These are phyloP conservation scores for Arachnomyces sp. DNA, from an alignment of 2,329 filamentous ascomycete species.

Conservation along the genomic window DNA sequence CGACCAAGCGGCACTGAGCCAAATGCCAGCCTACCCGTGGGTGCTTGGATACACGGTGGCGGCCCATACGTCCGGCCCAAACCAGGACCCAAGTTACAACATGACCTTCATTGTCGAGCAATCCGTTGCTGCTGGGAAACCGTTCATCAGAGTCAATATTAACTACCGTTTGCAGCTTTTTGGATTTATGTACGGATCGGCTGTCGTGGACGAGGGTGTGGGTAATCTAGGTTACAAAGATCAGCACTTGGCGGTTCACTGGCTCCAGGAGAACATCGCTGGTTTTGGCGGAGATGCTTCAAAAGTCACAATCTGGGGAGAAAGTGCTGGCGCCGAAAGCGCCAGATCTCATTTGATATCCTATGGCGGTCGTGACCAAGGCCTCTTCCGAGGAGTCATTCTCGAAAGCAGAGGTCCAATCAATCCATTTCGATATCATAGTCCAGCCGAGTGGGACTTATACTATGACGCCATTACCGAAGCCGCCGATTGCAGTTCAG, in stretches of 20 bases:
- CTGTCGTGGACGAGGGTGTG: slow-evolving; percentile 34
- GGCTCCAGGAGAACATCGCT: slow-evolving; percentile 31
- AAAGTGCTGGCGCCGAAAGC: slow-evolving; percentile 47
- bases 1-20: slow-evolving; percentile 37
- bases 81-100: slow-evolving; percentile 54
- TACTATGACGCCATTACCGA: no score
- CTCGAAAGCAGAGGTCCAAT: slow-evolving; percentile 48
- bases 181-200: slow-evolving; percentile 46
- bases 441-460: no score
- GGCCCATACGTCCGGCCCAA: slow-evolving; percentile 46
- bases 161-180: slow-evolving; percentile 48
- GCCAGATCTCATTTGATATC: slow-evolving; percentile 47
- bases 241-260: slow-evolving; percentile 30
- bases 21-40: slow-evolving; percentile 44
- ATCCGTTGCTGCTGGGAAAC: slow-evolving; percentile 28
- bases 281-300: slow-evolving; percentile 27
- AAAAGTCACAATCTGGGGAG: slow-evolving; percentile 46
- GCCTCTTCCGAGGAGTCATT: slow-evolving; percentile 48
- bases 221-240: slow-evolving; percentile 51
- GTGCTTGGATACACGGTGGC: slow-evolving; percentile 56
- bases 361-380: slow-evolving; percentile 48
- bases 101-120: slow-evolving; percentile 52
- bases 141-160: slow-evolving; percentile 47
- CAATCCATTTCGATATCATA: slow-evolving; percentile 54
- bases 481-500: no score